These are phyloP conservation scores for Orobanche coerulescens DNA, from an alignment of 257 asterid species.

Conservation along the genomic window DNA sequence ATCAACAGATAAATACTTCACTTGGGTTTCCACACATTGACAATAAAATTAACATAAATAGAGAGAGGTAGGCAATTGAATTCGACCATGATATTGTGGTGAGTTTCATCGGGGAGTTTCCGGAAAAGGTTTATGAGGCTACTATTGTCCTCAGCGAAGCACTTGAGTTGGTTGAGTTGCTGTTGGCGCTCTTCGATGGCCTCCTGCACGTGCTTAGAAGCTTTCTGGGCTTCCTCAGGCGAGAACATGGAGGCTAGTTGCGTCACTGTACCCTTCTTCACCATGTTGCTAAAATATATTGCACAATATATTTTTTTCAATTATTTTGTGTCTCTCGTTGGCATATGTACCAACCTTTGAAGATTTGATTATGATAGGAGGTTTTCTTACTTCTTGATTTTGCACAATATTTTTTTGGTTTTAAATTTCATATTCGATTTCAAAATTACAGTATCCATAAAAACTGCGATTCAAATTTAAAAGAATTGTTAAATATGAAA, in stretches of 20 bases:
- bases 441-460: too few species aligned
- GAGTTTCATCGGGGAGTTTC: slow-evolving; percentile 71
- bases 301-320: too few species aligned
- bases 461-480: too few species aligned
- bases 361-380: too few species aligned
- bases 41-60: background rate
- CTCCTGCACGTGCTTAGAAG: slow-evolving; percentile 59
- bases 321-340: too few species aligned
- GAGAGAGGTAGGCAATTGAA: background rate
- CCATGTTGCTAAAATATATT: too few species aligned
- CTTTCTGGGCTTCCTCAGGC: slow-evolving; percentile 63
- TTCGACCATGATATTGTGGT: slow-evolving; percentile 67
- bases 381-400: too few species aligned
- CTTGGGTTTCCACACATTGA: background rate
- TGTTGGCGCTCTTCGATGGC: slow-evolving; percentile 45
- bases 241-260: slow-evolving; percentile 54
- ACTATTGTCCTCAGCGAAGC: slow-evolving; percentile 50
- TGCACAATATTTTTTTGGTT: too few species aligned
- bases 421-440: too few species aligned
- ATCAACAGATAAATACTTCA: background rate
- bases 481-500: too few species aligned
- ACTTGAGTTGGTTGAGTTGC: slow-evolving; percentile 44
- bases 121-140: slow-evolving; percentile 64
- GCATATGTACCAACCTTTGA: too few species aligned
- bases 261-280: slow-evolving; percentile 62